Evolutionary conservation across 495 filamentous ascomycete genomes (phyloP).

Genomic region (Tuber magnatum): DNA sequence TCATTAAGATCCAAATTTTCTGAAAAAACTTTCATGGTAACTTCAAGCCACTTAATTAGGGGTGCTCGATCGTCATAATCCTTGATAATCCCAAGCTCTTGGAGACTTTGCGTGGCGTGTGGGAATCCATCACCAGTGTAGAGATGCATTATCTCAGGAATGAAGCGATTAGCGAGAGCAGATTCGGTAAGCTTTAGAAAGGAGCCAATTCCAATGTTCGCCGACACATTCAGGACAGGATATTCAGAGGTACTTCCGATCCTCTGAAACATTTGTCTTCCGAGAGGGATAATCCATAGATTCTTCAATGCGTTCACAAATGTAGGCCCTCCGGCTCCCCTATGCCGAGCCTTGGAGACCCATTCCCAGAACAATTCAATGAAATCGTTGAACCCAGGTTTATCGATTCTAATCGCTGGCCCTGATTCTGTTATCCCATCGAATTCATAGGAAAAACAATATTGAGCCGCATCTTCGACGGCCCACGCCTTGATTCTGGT

Average conservation of each 20-base stretch:
- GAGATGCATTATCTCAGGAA: not conserved
- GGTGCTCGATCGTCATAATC: constrained; percentile 3
- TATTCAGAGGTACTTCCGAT: constrained; percentile 15
- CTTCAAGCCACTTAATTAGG: constrained; percentile 21
- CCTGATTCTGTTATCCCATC: not conserved
- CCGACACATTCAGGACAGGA: constrained; percentile 26
- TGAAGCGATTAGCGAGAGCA: constrained; percentile 3
- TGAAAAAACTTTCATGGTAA: constrained; percentile 19
- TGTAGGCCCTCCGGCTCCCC: not conserved
- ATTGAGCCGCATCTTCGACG: constrained; percentile 25
- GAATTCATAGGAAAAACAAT: constrained; percentile 28
- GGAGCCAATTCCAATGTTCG: not conserved
- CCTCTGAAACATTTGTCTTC: constrained; percentile 34
- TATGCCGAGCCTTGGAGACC: not conserved
- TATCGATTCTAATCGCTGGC: constrained; percentile 10
- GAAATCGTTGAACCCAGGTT: constrained; percentile 16
- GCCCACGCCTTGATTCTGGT: constrained; percentile 21
- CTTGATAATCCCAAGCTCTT: constrained; percentile 8
- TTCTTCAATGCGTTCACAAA: constrained; percentile 8
- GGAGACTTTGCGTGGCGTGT: constrained; percentile 9
- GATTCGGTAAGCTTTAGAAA: constrained; percentile 15
- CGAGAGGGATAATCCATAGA: constrained; percentile 42
- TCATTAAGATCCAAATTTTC: constrained; percentile 8
- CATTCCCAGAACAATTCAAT: constrained; percentile 34
- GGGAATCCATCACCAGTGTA: constrained; percentile 10